Evolutionary conservation across 225 moss, liverwort and hornwort species (phyloP), one percentile per base, ranked within the genome.

Genomic region (Anthoceros angustus): DNA sequence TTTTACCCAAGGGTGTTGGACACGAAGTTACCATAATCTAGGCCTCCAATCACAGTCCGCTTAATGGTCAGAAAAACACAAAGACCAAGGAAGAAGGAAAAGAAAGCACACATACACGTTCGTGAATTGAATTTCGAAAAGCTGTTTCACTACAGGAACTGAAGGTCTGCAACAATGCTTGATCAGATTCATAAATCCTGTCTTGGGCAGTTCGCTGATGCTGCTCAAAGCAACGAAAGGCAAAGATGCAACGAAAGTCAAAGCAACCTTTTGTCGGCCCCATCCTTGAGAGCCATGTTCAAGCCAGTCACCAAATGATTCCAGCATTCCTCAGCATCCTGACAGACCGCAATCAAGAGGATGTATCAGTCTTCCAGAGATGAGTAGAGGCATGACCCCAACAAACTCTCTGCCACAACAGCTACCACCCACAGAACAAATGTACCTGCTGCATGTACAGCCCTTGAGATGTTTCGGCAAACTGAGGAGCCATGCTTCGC

Each of bases 301-400:
- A 98, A 75, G 38, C 77, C 82, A 71, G 91, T 88, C 11, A 98
- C 82, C 70, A 98, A 74, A 80, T 98, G 92, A 10, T 88, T 92
- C 98, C 98, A 98, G 74, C 92, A 92, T 73, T 92, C 98, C 72
- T 92, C 98, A 5, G 89, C 98, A 24, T 98, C 92, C 80, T 55
- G 55, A 15, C 32, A 32, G 6, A 55, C 0, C 0, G 15, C 23
- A 55, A 5, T 55, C 18, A 7, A 55, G 5, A 55, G 18, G 55
- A 55, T 18, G 14, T 9, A 18, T 23, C 55, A 55, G 7, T 7
- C 6, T 55, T 18, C 14, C 7, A 55, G 0, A n/a, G n/a, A 23
- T 15, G 6, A n/a, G 5, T 55, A 11, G 6, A 23, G 8, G 0
- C 18, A 55, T 55, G 32, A 32, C 32, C 32, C 32, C 32, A 32